phyloP scores from a whole-genome alignment of 768 basidiomycete species.

The Pholiota microspora region DNA sequence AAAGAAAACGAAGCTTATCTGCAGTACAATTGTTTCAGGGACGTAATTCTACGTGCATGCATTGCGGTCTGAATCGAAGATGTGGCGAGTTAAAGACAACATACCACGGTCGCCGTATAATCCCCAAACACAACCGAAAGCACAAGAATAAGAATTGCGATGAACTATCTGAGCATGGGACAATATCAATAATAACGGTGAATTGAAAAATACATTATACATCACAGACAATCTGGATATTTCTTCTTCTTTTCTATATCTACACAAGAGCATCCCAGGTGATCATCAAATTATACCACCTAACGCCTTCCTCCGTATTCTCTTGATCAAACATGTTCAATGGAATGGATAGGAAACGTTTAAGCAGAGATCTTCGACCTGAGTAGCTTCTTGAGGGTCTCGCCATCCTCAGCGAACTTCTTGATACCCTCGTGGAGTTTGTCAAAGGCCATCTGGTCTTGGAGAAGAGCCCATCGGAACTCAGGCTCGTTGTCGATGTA shows the following conservation, averaged over 20 bases:
- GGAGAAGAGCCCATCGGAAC: constrained; percentile 92
- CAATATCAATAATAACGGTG: background rate
- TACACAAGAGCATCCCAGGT: constrained; percentile 8
- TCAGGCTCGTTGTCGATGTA: constrained; percentile 92
- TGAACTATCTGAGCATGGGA: too few relatives aligned
- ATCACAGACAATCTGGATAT: background rate
- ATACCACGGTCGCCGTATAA: background rate
- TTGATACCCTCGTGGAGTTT: constrained; percentile 98
- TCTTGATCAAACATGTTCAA: background rate
- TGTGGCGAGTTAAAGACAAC: background rate
- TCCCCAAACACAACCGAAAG: background rate
- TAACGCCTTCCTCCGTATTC: background rate
- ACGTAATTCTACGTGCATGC: too few relatives aligned
- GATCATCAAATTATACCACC: background rate
- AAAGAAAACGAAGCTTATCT: background rate
- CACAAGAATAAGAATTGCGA: too few relatives aligned
- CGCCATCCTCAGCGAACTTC: constrained; percentile 96
- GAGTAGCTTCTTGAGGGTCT: constrained; percentile 81
- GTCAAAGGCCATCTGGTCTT: constrained; percentile 98
- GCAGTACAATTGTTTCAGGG: background rate
- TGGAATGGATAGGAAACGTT: constrained; percentile 5
- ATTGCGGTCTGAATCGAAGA: too few relatives aligned
- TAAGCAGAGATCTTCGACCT: constrained; percentile 62
- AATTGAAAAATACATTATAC: constrained; percentile 1
- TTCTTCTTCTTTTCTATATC: constrained; percentile 17